Percentiles rank a stretch among this genome's conserved stretches.
These are phyloP conservation scores for Selaginella tamariscina DNA, from an alignment of 75 land plant species.

Conservation along the genomic window DNA sequence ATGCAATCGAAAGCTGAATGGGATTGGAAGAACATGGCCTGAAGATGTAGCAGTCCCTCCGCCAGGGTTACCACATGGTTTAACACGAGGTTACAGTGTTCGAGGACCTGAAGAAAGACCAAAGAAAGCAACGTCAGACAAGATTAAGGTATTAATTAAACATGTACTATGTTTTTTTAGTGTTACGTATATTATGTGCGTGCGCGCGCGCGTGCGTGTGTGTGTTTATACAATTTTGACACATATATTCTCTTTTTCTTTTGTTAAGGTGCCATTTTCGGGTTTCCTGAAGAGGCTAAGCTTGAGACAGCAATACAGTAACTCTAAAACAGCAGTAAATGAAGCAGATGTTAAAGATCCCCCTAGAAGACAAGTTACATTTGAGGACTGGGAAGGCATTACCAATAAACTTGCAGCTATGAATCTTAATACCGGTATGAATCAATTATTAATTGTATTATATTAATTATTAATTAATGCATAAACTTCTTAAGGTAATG, in stretches of 20 bases:
- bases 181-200: neutral
- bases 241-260: too few relatives aligned
- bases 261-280: conserved; percentile 13
- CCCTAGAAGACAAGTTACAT: neutral
- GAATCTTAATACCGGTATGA: neutral
- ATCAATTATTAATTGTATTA: too few relatives aligned
- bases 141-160: too few relatives aligned
- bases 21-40: neutral
- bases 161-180: conserved; percentile 12
- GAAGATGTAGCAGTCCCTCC: neutral
- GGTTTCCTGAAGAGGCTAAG: conserved; percentile 22
- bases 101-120: neutral
- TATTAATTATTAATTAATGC: too few relatives aligned
- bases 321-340: neutral
- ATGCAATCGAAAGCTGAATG: too few relatives aligned
- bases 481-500: too few relatives aligned
- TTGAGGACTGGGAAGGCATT: neutral
- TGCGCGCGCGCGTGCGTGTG: conserved; percentile 8
- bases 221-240: neutral
- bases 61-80: neutral
- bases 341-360: neutral
- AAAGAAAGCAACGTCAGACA: conserved; percentile 12
- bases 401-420: neutral
- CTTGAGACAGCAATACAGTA: conserved; percentile 16
- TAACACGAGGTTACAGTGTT: neutral